Evolutionary conservation across 1,284 basidiomycete genomes (phyloP).

Genomic region (Tylopilus sp.): DNA sequence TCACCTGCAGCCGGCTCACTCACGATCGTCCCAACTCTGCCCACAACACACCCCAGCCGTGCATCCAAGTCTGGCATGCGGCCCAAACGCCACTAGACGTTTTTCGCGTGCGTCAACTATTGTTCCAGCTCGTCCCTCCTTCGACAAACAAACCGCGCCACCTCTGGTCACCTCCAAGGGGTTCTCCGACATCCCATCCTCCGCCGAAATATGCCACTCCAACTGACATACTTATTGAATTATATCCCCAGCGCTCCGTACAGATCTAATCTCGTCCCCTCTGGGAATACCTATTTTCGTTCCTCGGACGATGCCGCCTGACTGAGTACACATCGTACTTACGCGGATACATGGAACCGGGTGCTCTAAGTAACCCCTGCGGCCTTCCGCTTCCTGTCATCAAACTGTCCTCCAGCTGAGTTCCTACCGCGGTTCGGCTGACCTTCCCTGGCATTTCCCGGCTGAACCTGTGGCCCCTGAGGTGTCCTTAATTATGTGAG

Average conservation of each 20-base stretch:
- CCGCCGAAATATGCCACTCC: conserved; percentile 2
- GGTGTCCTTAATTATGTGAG: conserved; percentile 2
- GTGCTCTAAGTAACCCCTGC: conserved; percentile 13
- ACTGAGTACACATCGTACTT: neutral
- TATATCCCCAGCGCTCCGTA: too few species aligned
- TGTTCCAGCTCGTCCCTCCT: conserved; percentile 10
- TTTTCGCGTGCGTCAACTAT: conserved; percentile 28
- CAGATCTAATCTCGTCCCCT: conserved; percentile 28
- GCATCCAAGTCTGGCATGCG: conserved; percentile 22
- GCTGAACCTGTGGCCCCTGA: conserved; percentile 11
- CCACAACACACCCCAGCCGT: conserved; percentile 13
- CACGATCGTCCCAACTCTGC: neutral
- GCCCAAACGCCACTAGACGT: conserved; percentile 28
- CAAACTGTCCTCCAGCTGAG: conserved; percentile 19
- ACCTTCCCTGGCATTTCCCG: neutral
- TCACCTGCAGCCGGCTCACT: neutral
- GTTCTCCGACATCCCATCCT: conserved; percentile 4
- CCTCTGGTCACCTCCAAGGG: conserved; percentile 2
- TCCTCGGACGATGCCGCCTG: conserved; percentile 22
- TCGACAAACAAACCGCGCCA: neutral
- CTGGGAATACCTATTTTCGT: conserved; percentile 31
- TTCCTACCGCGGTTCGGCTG: conserved; percentile 18
- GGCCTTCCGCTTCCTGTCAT: conserved; percentile 32
- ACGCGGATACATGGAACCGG: conserved; percentile 12
- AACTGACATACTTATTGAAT: too few species aligned